Base-by-base conservation (phyloP, 352 stramenopile species). In the Elongisporangium anandrum region DNA sequence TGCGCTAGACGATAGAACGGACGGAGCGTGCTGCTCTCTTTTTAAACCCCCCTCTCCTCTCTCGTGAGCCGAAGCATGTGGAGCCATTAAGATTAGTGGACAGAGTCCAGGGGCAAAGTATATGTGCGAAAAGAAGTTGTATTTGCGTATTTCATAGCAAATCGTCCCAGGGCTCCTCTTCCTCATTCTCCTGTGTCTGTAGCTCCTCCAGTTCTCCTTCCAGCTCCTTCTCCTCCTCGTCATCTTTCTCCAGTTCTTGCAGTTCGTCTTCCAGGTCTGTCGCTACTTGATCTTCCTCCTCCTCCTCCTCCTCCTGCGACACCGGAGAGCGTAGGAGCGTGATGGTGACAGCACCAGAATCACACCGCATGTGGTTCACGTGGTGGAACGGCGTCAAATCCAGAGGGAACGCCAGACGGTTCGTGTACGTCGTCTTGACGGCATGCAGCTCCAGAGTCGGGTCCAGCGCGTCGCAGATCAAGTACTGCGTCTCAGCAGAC, bases 391-490 rank as follows among this genome's bases (percentile, higher is more conserved):
- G 72, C 17, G 78, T 87, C 2, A 85, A 65, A 5, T 73, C 76
- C 8, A 90, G 53, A 1, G 74, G 61, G 41, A 90, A 90, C 21
- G 80, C 80, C 17, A 92, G 61, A 5, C 81, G 73, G 50, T 81
- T 92, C 41, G 60, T 52, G 55, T 87, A 93, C 17, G 74, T 85
- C 2, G 79, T 81, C 52, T 85, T 63, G 4, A 91, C 29, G 41
- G 77, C 66, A 59, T 74, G 76, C 24, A 87, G 62, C 55, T 89
- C 81, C 21, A 57, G 66, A 7, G 74, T 88, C 52, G 84, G 84
- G 62, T 93, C 84, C 50, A 75, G 60, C 0, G 77, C 70, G 51
- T 91, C 81, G 50, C 84, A 93, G 24, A 93, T 57, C 10, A 87
- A 65, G 65, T 93, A 91, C 75, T 74, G 81, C 16, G 81, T 93